These are phyloP conservation scores for Tympanopsis confertula DNA, from an alignment of 2,329 filamentous ascomycete genomes.

Conservation along the genomic window DNA sequence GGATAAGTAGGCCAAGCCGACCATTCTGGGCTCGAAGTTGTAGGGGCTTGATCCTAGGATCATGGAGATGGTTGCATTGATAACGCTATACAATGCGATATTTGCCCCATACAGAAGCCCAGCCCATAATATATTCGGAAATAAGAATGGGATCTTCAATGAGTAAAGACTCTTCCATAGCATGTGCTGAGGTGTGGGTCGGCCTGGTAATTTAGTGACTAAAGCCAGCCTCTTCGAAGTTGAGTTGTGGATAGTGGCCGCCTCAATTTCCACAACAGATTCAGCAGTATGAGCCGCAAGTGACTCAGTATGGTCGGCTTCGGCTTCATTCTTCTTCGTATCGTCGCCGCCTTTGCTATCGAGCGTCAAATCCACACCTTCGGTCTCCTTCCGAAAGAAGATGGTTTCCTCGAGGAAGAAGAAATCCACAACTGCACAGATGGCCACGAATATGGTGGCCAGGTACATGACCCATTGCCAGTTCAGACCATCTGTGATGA, in stretches of 20 bases:
- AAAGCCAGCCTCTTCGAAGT: conserved; percentile 13
- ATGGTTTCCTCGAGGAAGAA: conserved; percentile 52
- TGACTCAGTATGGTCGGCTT: conserved; percentile 5
- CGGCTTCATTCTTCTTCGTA: conserved; percentile 1
- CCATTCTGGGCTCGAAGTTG: conserved; percentile 16
- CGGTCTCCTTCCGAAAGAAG: conserved; percentile 26
- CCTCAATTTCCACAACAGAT: neutral
- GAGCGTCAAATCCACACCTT: conserved; percentile 11
- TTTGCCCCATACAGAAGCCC: conserved; percentile 20
- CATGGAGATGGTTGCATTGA: conserved; percentile 18
- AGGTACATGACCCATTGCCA: conserved; percentile 40
- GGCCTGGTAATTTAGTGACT: conserved; percentile 8
- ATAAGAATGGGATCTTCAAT: conserved; percentile 15
- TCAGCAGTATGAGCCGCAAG: too few species aligned
- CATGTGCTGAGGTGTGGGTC: conserved; percentile 6
- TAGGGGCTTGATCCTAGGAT: conserved; percentile 19
- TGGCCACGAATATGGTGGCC: conserved; percentile 37
- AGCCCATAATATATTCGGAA: conserved; percentile 18
- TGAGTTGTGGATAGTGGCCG: conserved; percentile 5
- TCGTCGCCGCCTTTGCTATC: conserved; percentile 3
- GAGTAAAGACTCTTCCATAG: conserved; percentile 11
- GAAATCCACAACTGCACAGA: conserved; percentile 37
- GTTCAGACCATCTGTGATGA: conserved; percentile 31
- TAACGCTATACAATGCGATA: conserved; percentile 20
- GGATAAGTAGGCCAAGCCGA: conserved; percentile 17